Base-by-base conservation (phyloP, 1,284 basidiomycete species). In the Abortiporus biennis region DNA sequence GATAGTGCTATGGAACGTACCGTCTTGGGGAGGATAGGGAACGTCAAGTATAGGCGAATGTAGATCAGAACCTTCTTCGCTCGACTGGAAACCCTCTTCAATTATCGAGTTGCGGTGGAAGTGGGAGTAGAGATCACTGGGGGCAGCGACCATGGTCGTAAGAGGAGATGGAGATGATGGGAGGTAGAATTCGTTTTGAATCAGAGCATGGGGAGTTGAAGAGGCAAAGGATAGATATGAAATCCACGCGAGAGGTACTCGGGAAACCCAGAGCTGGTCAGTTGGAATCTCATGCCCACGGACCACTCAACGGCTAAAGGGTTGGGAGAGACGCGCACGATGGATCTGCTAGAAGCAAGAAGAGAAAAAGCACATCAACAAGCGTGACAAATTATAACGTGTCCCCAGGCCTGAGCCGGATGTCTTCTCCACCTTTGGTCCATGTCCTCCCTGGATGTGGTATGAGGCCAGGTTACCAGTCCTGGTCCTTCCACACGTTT, bases 41-140 rank as follows among this genome's bases (percentile, higher is more conserved):
- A 69, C 61, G 50, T 69, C 71, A 62, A 61, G 79, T 46, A 76
- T 71, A 54, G 82, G 82, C 2, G 82, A 84, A 55, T 81, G 80
- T 22, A 83, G 61, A 48, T 77, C 78, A 43, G 82, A 84, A 55
- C 79, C 76, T 54, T 82, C 80, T 56, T 83, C 80, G 58, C 77
- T 80, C 13, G 80, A 81, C 61, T 78, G 78, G 41, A 71, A 71
- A 32, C 77, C 74, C 53, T 84, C 80, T 56, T 83, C 80, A 45
- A 68, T 60, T 47, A 70, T 64, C 58, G 71, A 68, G 44, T 56
- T 50, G 44, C 65, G 63, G 34, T 71, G 70, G 61, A 76, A 78
- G 24, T 75, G 71, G 16, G 74, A 65, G 56, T 72, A 79, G 45
- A 77, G 66, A 62, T 76, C 74, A 61, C 65, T 62, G 63, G 65